These are phyloP conservation scores for Fistulifera solaris DNA, from an alignment of 108 stramenopile genomes.

Conservation along the genomic window DNA sequence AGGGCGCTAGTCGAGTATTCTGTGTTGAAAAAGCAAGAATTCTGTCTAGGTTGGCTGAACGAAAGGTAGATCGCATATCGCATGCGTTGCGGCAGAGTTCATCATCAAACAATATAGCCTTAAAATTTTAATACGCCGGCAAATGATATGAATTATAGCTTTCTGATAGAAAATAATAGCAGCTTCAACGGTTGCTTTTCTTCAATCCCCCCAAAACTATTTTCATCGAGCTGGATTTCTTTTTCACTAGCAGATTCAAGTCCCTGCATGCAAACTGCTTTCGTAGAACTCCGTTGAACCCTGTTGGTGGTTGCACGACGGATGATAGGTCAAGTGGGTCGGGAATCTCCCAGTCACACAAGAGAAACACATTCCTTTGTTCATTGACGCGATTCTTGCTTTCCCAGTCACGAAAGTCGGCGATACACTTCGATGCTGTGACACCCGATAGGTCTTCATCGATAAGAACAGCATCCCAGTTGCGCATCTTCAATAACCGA, in stretches of 20 bases:
- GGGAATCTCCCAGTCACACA: slow-evolving; percentile 12
- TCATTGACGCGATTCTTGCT: slow-evolving; percentile 23
- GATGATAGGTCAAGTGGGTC: slow-evolving; percentile 11
- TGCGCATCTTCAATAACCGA: slow-evolving; percentile 36
- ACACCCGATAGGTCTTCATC: slow-evolving; percentile 25
- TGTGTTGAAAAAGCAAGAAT: too few relatives aligned
- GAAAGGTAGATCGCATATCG: too few relatives aligned
- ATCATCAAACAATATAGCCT: too few relatives aligned
- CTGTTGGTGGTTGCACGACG: slow-evolving; percentile 32
- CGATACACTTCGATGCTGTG: slow-evolving; percentile 16
- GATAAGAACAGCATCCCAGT: slow-evolving; percentile 33
- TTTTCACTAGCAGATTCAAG: slow-evolving; percentile 1
- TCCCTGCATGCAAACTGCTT: slow-evolving; percentile 29
- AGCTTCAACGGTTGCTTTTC: too few relatives aligned
- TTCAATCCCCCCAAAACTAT: too few relatives aligned
- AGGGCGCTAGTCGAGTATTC: too few relatives aligned
- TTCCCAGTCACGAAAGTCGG: slow-evolving; percentile 41
- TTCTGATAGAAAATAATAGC: too few relatives aligned
- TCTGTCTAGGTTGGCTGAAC: too few relatives aligned
- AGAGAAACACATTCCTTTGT: slow-evolving; percentile 32
- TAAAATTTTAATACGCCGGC: too few relatives aligned
- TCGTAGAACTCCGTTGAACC: slow-evolving; percentile 50
- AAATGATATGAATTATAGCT: too few relatives aligned
- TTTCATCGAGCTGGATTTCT: background rate
- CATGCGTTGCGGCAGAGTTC: too few relatives aligned